phyloP scores from a whole-genome alignment of 306 rosid genomes.

The Dryas alaskensis region DNA sequence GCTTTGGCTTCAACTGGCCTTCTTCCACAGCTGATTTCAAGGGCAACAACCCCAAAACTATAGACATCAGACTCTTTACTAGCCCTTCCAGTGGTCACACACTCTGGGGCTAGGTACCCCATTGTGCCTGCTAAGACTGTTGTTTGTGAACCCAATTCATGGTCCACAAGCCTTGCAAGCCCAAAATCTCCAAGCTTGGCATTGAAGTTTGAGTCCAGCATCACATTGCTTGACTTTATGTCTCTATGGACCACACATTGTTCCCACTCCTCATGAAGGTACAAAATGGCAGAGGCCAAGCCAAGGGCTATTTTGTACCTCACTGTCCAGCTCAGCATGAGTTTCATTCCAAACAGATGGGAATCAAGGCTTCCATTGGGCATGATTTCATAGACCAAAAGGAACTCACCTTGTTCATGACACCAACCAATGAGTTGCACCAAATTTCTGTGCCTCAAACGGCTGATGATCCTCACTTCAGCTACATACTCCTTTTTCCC shows the following conservation, averaged over 20 bases:
- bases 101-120: constrained; percentile 76
- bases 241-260: constrained; percentile 83
- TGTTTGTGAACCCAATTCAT: constrained; percentile 66
- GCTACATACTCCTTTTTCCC: constrained; percentile 69
- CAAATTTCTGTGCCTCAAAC: constrained; percentile 62
- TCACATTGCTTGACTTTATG: constrained; percentile 69
- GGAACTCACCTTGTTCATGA: constrained; percentile 61
- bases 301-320: constrained; percentile 65
- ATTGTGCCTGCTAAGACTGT: constrained; percentile 71
- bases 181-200: constrained; percentile 82
- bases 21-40: constrained; percentile 69
- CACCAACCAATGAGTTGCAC: constrained; percentile 87
- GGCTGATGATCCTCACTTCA: constrained; percentile 68
- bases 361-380: constrained; percentile 81
- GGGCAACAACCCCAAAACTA: constrained; percentile 72
- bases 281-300: constrained; percentile 57
- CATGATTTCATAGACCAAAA: constrained; percentile 66
- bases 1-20: constrained; percentile 50
- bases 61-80: constrained; percentile 72
- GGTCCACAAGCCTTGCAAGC: constrained; percentile 69
- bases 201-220: constrained; percentile 65
- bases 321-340: constrained; percentile 41
- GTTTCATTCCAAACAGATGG: constrained; percentile 52
- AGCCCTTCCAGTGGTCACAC: constrained; percentile 65
- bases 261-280: constrained; percentile 84